Evolutionary conservation across 2,329 filamentous ascomycete species (phyloP).

Genomic region (Cylindrodendrum hubeiense): DNA sequence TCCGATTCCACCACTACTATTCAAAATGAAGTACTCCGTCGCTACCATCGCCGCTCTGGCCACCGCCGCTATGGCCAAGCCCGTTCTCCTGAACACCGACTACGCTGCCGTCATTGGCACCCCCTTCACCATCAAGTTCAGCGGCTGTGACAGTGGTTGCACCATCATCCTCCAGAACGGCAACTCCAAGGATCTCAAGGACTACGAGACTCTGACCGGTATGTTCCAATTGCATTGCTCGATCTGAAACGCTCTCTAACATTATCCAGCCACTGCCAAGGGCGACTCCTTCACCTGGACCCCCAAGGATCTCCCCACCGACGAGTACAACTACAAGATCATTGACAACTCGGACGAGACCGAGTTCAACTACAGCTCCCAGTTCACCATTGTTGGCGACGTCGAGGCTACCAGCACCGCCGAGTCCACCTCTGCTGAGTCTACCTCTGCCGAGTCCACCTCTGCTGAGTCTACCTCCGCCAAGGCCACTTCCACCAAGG

Average conservation of each 20-base stretch:
- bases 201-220: conserved; percentile 49
- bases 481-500: conserved; percentile 28
- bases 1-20: conserved; percentile 30
- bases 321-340: conserved; percentile 52
- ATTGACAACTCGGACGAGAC: conserved; percentile 37
- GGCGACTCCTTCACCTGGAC: conserved; percentile 46
- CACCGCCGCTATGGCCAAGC: conserved; percentile 45
- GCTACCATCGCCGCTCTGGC: conserved; percentile 47
- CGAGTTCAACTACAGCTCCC: conserved; percentile 49
- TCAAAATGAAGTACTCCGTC: conserved; percentile 54
- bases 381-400: conserved; percentile 48
- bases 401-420: conserved; percentile 26
- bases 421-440: conserved; percentile 23
- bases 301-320: conserved; percentile 43
- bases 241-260: conserved; percentile 1
- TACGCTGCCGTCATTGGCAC: conserved; percentile 46
- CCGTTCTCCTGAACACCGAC: conserved; percentile 48
- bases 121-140: conserved; percentile 49
- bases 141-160: conserved; percentile 49
- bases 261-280: conserved; percentile 24
- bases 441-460: conserved; percentile 28
- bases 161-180: conserved; percentile 52
- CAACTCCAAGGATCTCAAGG: conserved; percentile 42
- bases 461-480: conserved; percentile 21
- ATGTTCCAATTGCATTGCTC: conserved; percentile 22